Conservation (phyloP, 2,329 filamentous ascomycete species). For the Microthyrium microscopicum region DNA sequence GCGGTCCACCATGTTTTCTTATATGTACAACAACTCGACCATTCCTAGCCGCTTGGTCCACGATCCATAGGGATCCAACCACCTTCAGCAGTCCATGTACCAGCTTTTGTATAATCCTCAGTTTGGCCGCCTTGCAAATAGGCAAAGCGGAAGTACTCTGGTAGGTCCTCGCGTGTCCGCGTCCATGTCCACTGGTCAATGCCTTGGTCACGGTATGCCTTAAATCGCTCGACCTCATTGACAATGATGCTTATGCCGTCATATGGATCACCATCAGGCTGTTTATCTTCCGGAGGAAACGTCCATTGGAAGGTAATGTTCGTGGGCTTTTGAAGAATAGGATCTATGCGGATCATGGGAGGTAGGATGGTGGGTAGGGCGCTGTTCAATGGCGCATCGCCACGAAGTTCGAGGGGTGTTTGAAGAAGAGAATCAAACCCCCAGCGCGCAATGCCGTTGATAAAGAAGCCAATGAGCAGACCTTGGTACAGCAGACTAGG, state of each 20-base stretch:
- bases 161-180: constrained; percentile 26
- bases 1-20: neutral
- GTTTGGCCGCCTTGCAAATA: constrained; percentile 49
- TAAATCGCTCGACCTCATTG: constrained; percentile 70
- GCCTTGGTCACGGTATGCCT: constrained; percentile 44
- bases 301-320: constrained; percentile 50
- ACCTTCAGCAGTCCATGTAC: constrained; percentile 47
- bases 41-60: constrained; percentile 30
- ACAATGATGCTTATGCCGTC: constrained; percentile 68
- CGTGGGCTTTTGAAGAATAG: constrained; percentile 25
- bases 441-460: constrained; percentile 89
- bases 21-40: neutral
- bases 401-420: constrained; percentile 55
- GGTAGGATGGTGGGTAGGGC: constrained; percentile 35
- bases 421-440: constrained; percentile 81
- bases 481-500: constrained; percentile 78
- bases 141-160: constrained; percentile 65
- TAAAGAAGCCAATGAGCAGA: constrained; percentile 73
- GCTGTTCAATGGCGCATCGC: constrained; percentile 35
- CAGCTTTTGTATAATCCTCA: constrained; percentile 62
- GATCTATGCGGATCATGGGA: constrained; percentile 25
- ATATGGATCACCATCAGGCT: constrained; percentile 22
- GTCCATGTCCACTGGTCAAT: constrained; percentile 42
- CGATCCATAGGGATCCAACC: constrained; percentile 49
- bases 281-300: too few relatives aligned